Conservation (phyloP, 2,329 filamentous ascomycete species). For the Nectriaceae sp. region DNA sequence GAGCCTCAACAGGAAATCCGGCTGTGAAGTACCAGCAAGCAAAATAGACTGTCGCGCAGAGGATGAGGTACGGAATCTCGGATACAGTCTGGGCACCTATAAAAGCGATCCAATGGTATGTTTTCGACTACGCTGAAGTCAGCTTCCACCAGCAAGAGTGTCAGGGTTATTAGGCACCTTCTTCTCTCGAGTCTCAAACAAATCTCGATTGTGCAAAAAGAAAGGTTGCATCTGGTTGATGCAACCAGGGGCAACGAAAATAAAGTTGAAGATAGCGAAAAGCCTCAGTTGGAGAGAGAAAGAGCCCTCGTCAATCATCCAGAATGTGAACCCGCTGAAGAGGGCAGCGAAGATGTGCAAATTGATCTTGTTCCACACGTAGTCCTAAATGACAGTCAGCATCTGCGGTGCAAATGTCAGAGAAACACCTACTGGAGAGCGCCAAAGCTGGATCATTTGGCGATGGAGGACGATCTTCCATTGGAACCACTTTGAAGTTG, state of each 20-base stretch:
- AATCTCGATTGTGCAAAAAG: conserved; percentile 47
- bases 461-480: conserved; percentile 36
- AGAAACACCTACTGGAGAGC: conserved; percentile 17
- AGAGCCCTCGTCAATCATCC: conserved; percentile 45
- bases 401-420: fast-evolving
- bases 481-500: conserved; percentile 40
- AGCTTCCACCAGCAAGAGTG: neutral
- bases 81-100: conserved; percentile 46
- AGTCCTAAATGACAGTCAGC: conserved; percentile 16
- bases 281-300: conserved; percentile 43
- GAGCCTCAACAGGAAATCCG: conserved; percentile 33
- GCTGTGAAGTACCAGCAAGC: conserved; percentile 52
- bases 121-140: conserved; percentile 38
- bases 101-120: conserved; percentile 53
- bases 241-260: conserved; percentile 49
- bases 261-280: conserved; percentile 54
- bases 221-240: conserved; percentile 44
- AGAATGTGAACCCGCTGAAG: conserved; percentile 52
- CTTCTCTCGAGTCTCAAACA: conserved; percentile 51
- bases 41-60: conserved; percentile 44
- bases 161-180: conserved; percentile 28
- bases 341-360: conserved; percentile 47
- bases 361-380: conserved; percentile 29
- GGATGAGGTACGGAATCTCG: conserved; percentile 40
- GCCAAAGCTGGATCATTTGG: conserved; percentile 25